Evolutionary conservation across 768 basidiomycete genomes (phyloP).

Genomic region (Rhodosporidiobolus odoratus): DNA sequence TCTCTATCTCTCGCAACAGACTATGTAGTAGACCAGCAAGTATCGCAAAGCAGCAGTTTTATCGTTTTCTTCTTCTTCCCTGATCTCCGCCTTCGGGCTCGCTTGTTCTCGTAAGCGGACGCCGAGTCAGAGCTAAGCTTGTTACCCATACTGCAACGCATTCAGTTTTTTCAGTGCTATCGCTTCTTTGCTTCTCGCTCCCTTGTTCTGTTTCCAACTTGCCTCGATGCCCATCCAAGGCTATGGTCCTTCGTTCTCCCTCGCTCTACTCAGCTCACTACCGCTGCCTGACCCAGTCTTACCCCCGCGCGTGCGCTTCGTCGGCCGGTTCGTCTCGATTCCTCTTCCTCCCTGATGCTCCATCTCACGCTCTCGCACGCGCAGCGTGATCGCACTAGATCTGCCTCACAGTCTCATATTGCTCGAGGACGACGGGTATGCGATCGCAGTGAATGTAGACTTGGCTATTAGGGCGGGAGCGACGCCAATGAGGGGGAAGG

Average conservation of each 20-base stretch:
- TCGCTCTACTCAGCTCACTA: not conserved
- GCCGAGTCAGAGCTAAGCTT: too few relatives aligned
- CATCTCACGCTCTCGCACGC: not conserved
- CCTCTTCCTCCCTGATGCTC: not conserved
- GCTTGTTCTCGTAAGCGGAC: too few relatives aligned
- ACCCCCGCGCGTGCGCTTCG: not conserved
- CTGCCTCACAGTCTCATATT: not conserved
- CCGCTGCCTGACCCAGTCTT: not conserved
- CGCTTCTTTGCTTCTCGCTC: not conserved
- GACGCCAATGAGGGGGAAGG: not conserved
- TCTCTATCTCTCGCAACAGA: too few relatives aligned
- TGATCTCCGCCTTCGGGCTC: too few relatives aligned
- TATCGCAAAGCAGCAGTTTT: too few relatives aligned
- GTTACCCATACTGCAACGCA: not conserved
- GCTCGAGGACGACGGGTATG: not conserved
- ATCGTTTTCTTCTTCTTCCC: too few relatives aligned
- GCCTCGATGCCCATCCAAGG: not conserved
- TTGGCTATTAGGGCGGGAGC: not conserved
- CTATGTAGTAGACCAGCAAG: too few relatives aligned
- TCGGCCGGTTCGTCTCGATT: constrained; percentile 8
- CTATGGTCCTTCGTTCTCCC: not conserved
- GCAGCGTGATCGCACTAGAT: not conserved
- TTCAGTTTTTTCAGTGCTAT: not conserved
- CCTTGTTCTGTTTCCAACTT: not conserved
- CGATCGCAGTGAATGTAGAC: not conserved